Evolutionary conservation across 2,329 filamentous ascomycete genomes (phyloP), one percentile per base, ranked within the genome.

Genomic region (Sodiomyces alkalinus): DNA sequence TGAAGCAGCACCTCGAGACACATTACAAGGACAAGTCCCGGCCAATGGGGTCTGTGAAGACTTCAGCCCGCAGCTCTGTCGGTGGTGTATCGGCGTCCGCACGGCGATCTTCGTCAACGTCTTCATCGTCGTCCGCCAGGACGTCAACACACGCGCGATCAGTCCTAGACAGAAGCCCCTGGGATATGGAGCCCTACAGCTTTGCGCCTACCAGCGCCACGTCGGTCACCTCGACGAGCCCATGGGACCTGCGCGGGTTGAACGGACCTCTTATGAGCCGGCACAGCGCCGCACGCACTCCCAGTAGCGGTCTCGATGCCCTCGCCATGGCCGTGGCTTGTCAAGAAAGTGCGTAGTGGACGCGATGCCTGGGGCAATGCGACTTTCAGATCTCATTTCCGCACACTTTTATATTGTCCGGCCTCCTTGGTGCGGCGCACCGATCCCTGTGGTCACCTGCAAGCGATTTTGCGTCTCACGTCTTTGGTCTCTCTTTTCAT

Each of bases 1-100:
- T 86, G 80, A 82, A 83, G 61, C 80, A 85, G 54, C 80, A 86
- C 44, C 64, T 81, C 17, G 70, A 80, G 42, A 85, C 79, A 1
- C 80, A 86, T 49, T 76, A 69, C 52, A 74, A 74, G 51, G 65
- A 73, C 37, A 68, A 68, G 53, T 55, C 55, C 18, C 58, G 64
- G 17, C 52, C 55, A 3, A 53, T 56, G 3, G 41, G 44, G n/a
- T 35, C 37, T 4, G 24, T 27, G 9, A 39, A 37, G 23, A 25
- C 32, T 9, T 40, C 49, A 7, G 47, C 50, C 32, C 42, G 41
- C 20, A 42, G 41, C 6, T 39, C 44, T 13, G 17, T 38, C 4
- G 36, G 36, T 9, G 36, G 22, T 9, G 26, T 38, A 1, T 42
- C 46, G 4, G 39, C 43, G n/a, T 38, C 41, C 3, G 46, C 47